Evolutionary conservation across 805 yeast species (phyloP), one percentile per base, ranked within the genome.

Genomic region (Saturnispora serradocipensis): DNA sequence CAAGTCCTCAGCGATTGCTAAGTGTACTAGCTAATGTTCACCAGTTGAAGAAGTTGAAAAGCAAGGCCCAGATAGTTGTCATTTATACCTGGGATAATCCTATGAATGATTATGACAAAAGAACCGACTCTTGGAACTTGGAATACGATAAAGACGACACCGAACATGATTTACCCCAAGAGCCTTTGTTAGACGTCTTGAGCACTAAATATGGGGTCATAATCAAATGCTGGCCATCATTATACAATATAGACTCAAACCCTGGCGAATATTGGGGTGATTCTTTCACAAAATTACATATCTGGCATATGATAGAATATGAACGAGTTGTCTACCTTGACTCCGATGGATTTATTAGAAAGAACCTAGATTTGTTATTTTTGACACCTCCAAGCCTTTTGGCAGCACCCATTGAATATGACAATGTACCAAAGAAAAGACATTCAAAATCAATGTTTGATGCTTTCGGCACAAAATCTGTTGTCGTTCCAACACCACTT

Each of bases 241-340:
- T 63, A 35, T 22, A 47, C 11, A 46, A 53, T 8, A 48, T 55
- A 10, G 48, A 54, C 18, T 58, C 65, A 2, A 45, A 42, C 16
- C 51, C 46, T 16, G 45, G 43, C 13, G 28, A 30, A 30, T 61
- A 68, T 38, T 81, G 85, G 84, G 54, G 66, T 5, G 66, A 70
- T 4, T 74, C 82, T 51, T 76, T 78, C 56, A 79, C 84, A 1
- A 82, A 82, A 58, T 65, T 82, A 28, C 67, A 72, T 54, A 72
- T 78, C 0, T 82, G 82, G 60, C 69, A 73, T 50, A 71, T 71
- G 57, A 63, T 67, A 0, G 72, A 76, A 35, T 82, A 70, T 59
- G 77, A 78, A 25, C 63, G 84, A 45, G 60, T 82, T 16, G 71
- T 82, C 13, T 81, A 73, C 60, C 62, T 82, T 58, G 88, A 82